Percentiles rank a stretch among this genome's conserved stretches.
phyloP scores from a whole-genome alignment of 164 flowering plant species.

The Stephania japonica region DNA sequence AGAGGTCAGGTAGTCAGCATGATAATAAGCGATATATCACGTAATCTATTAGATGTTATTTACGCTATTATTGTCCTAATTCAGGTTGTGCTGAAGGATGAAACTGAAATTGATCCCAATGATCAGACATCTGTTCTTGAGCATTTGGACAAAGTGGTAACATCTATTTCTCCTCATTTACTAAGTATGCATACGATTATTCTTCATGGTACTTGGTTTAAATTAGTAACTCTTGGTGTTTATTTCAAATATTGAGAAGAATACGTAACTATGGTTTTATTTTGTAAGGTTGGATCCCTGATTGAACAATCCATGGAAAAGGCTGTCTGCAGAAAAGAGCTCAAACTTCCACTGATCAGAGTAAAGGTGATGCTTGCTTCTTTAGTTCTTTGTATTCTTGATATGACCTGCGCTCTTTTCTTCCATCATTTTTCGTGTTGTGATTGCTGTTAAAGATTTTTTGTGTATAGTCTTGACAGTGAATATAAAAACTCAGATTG shows the following conservation, averaged over 20 bases:
- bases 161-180: neutral
- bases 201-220: slow-evolving; percentile 6
- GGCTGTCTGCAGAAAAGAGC: slow-evolving; percentile 38
- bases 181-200: neutral
- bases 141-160: slow-evolving; percentile 87
- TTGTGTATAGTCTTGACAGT: neutral
- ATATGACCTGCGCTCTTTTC: neutral
- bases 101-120: slow-evolving; percentile 76
- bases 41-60: slow-evolving; percentile 1
- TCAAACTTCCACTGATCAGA: slow-evolving; percentile 79
- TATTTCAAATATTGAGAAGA: neutral
- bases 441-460: neutral
- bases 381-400: slow-evolving; percentile 1
- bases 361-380: slow-evolving; percentile 52
- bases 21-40: neutral
- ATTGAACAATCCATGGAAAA: slow-evolving; percentile 58
- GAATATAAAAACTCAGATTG: no score
- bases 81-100: slow-evolving; percentile 86
- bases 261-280: slow-evolving; percentile 5
- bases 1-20: slow-evolving; percentile 46
- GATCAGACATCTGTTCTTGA: slow-evolving; percentile 89
- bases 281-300: slow-evolving; percentile 62
- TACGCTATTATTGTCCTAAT: slow-evolving; percentile 13
- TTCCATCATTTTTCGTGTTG: neutral
- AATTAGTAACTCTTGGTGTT: slow-evolving; percentile 4